phyloP scores from a whole-genome alignment of 495 filamentous ascomycete species.

The Xanthoparmelia taractica region DNA sequence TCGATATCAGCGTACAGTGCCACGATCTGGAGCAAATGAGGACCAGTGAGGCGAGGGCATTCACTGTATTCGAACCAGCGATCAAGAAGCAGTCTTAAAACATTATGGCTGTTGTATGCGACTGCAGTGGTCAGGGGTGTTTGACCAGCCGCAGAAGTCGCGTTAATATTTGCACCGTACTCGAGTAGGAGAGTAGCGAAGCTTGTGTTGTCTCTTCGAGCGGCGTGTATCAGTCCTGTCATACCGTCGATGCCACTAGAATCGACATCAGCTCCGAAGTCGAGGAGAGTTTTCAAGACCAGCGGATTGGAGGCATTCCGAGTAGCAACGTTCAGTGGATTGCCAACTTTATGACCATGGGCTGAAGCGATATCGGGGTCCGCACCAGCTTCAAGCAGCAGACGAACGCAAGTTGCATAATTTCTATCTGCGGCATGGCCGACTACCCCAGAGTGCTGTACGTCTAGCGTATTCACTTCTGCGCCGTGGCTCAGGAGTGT shows the following conservation, averaged over 20 bases:
- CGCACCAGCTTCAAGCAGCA: conserved; percentile 33
- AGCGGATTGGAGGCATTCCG: conserved; percentile 21
- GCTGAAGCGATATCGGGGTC: conserved; percentile 19
- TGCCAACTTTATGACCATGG: conserved; percentile 25
- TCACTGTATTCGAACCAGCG: conserved; percentile 30
- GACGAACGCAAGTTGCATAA: conserved; percentile 25
- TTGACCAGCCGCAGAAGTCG: neutral
- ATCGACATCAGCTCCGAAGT: conserved; percentile 28
- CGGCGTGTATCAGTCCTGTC: conserved; percentile 9
- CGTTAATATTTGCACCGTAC: conserved; percentile 18
- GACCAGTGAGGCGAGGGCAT: conserved; percentile 29
- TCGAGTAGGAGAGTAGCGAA: conserved; percentile 14
- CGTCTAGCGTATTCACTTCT: conserved; percentile 30
- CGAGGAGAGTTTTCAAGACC: conserved; percentile 29
- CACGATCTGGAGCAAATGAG: conserved; percentile 26
- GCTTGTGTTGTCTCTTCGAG: neutral
- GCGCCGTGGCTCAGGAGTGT: conserved; percentile 27
- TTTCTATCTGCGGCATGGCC: conserved; percentile 23
- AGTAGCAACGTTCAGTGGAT: conserved; percentile 28
- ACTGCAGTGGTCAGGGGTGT: conserved; percentile 14
- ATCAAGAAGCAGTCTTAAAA: conserved; percentile 27
- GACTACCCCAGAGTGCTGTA: conserved; percentile 18
- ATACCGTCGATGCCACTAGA: neutral
- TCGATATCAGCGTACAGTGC: conserved; percentile 30
- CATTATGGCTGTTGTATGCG: conserved; percentile 27